Evolutionary conservation across 139 green algal species (phyloP).

Genomic region (Ostreobium quekettii): DNA sequence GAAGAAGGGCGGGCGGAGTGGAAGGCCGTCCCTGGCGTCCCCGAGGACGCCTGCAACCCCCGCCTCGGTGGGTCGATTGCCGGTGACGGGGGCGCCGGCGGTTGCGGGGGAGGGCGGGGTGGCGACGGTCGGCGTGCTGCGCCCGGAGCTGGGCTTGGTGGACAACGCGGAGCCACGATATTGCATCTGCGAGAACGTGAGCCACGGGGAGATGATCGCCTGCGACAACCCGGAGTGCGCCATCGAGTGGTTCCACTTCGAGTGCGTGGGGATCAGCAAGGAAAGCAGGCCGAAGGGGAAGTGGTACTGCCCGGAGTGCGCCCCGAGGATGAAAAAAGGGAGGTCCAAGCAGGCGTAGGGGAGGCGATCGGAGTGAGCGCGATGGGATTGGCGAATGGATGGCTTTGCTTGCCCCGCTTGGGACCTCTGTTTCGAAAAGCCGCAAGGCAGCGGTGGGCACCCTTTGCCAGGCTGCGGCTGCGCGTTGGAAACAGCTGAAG

Average conservation of each 20-base stretch:
- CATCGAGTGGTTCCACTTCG: constrained; percentile 89
- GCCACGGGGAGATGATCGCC: constrained; percentile 68
- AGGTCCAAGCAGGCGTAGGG: too few species aligned
- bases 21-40: not conserved
- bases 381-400: too few species aligned
- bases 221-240: constrained; percentile 82
- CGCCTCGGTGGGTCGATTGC: not conserved
- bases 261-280: constrained; percentile 56
- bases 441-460: too few species aligned
- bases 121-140: too few species aligned
- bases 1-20: not conserved
- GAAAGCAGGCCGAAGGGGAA: constrained; percentile 1
- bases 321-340: too few species aligned
- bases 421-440: too few species aligned
- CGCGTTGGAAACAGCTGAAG: too few species aligned
- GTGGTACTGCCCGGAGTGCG: not conserved
- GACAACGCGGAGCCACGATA: constrained; percentile 61
- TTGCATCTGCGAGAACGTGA: constrained; percentile 71
- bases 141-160: too few species aligned
- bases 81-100: not conserved
- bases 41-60: not conserved
- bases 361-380: too few species aligned
- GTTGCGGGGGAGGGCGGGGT: too few species aligned
- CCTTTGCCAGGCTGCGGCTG: too few species aligned
- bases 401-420: too few species aligned